phyloP scores from a whole-genome alignment of 179 eudicot species.

The Spergularia azorica region DNA sequence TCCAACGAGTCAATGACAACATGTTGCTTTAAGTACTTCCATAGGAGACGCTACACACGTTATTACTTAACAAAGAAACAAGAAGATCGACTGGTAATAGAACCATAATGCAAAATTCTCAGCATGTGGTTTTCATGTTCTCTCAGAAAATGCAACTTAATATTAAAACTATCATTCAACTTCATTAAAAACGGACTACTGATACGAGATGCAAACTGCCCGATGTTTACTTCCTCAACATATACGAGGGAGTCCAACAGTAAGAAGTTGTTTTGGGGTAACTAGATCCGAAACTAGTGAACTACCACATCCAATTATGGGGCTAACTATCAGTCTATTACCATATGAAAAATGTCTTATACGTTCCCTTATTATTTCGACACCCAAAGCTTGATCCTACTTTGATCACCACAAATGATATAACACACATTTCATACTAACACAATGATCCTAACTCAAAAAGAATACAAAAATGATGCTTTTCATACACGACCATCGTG shows the following conservation, averaged over 20 bases:
- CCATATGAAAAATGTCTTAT: neutral
- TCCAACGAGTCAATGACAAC: constrained; percentile 5
- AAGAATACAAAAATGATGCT: neutral
- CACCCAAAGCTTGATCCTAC: neutral
- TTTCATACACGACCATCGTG: neutral
- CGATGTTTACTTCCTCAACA: neutral
- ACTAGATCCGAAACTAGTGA: neutral
- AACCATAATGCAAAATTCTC: neutral
- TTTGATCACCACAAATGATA: neutral
- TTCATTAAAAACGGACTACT: neutral
- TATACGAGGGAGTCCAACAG: neutral
- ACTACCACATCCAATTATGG: neutral
- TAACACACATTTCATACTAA: neutral
- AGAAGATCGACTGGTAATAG: neutral
- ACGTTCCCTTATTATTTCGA: neutral
- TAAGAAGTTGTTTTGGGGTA: neutral
- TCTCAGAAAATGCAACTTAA: neutral
- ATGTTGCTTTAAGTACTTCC: neutral
- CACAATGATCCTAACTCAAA: neutral
- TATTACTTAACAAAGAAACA: neutral
- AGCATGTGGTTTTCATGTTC: neutral
- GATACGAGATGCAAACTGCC: neutral
- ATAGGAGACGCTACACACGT: neutral
- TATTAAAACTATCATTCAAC: neutral
- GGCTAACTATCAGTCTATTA: too few relatives aligned